Evolutionary conservation across 2,329 filamentous ascomycete genomes (phyloP), one percentile per base, ranked within the genome.

Genomic region (Diaporthe citriasiana): DNA sequence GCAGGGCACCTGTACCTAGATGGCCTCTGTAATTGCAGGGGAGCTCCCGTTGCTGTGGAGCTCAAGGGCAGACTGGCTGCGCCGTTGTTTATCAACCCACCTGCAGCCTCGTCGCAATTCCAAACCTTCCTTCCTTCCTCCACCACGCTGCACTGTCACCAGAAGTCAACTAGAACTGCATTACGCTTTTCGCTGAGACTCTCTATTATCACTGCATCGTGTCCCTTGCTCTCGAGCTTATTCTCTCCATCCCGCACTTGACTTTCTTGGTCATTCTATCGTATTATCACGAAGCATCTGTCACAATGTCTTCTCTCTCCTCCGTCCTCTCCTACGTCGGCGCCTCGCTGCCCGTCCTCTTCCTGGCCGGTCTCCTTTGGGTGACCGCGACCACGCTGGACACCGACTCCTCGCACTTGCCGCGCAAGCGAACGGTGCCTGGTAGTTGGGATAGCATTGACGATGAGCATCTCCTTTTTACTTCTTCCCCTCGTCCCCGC

Each of bases 131-230:
- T 50, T 51, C 35, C 55, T 71, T 71, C 47, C 25, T 63, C 30
- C 56, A 53, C 69, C 38, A 40, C 69, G 56, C 56, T 30, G 45
- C 33, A 50, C 19, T 51, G n/a, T 38, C 56, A 63, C 17, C 33
- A 63, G 56, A 71, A 35, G 69, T 71, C 45, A 51, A 71, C 56
- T 63, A 63, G 69, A 63, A 25, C 13, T 71, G 69, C 69, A 42
- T 63, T 53, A 42, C n/a, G 69, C 69, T 71, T 15, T 53, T 71
- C 69, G 56, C 56, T 63, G 47, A 71, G 69, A 71, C 69, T 63
- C 45, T 66, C 63, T 71, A 12, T 60, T 17, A 50, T 50, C 69
- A 63, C 56, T 53, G 56, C 69, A 63, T 51, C 56, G 56, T 51
- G 33, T 27, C 42, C n/a, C n/a, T 33, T 66, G 69, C 69, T 71